Conservation (phyloP, 768 basidiomycete species). For the Pulveroboletus frians region DNA sequence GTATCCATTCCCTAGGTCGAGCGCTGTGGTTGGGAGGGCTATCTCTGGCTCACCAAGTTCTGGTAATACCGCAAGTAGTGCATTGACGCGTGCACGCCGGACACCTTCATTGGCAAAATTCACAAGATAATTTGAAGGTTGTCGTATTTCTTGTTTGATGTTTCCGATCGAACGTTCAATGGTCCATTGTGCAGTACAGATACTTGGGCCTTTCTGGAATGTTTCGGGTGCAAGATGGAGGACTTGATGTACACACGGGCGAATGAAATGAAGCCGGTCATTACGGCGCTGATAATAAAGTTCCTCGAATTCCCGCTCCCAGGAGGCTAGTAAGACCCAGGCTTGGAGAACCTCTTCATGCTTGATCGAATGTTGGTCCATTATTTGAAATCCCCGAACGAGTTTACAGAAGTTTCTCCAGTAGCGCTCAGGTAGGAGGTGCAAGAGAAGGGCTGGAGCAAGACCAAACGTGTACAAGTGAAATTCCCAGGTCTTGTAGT, state of each 20-base stretch:
- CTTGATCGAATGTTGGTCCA: conserved; percentile 17
- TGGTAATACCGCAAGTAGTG: no score
- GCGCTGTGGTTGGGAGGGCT: no score
- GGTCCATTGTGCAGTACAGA: no score
- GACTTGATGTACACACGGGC: conserved; percentile 26
- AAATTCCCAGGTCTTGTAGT: conserved; percentile 28
- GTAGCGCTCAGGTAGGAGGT: conserved; percentile 9
- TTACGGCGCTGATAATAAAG: conserved; percentile 22
- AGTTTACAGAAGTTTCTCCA: conserved; percentile 22
- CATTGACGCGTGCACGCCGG: no score
- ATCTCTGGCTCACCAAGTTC: no score
- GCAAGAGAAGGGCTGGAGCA: conserved; percentile 15
- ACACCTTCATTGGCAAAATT: no score
- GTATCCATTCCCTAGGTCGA: no score
- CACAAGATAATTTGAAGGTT: no score
- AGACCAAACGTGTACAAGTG: conserved; percentile 19
- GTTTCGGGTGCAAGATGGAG: conserved; percentile 17
- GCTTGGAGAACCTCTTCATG: not conserved
- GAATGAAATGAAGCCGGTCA: conserved; percentile 29
- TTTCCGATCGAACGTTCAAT: no score
- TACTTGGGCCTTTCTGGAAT: no score
- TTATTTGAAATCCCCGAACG: conserved; percentile 16
- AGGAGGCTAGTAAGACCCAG: conserved; percentile 14
- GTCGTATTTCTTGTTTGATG: no score
- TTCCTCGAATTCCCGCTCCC: conserved; percentile 27